phyloP scores from a whole-genome alignment of 1,139 yeast species.

The Debaryomyces sp. region DNA sequence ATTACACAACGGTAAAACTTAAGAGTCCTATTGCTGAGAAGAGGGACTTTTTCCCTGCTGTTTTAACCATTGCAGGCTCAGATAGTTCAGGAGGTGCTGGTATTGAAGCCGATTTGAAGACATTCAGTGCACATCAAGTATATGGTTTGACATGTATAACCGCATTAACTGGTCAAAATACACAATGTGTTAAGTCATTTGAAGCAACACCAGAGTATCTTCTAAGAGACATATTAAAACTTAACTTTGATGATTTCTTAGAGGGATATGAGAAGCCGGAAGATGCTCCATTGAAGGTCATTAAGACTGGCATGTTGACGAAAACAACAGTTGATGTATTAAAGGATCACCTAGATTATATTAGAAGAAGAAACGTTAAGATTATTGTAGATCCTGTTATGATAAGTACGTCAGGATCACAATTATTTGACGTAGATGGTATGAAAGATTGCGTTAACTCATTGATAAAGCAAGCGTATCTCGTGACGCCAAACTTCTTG shows the following conservation, averaged over 20 bases:
- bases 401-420: constrained; percentile 76
- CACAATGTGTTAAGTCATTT: constrained; percentile 57
- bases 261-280: constrained; percentile 25
- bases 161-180: constrained; percentile 85
- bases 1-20: not conserved
- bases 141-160: constrained; percentile 82
- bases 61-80: constrained; percentile 76
- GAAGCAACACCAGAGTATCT: constrained; percentile 48
- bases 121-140: constrained; percentile 76
- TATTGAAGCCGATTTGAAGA: constrained; percentile 87
- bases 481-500: constrained; percentile 75
- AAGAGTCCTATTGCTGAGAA: not conserved
- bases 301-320: constrained; percentile 85
- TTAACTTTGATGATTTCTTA: constrained; percentile 64
- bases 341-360: constrained; percentile 30
- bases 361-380: constrained; percentile 32
- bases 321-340: constrained; percentile 56
- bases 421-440: constrained; percentile 52
- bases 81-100: constrained; percentile 97
- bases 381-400: constrained; percentile 82
- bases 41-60: constrained; percentile 34
- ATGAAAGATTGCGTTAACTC: constrained; percentile 45
- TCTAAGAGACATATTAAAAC: constrained; percentile 50
- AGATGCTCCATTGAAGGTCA: constrained; percentile 50
- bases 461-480: constrained; percentile 57